phyloP scores from a whole-genome alignment of 345 rosid genomes.

The Eucalyptus lansdowneana region DNA sequence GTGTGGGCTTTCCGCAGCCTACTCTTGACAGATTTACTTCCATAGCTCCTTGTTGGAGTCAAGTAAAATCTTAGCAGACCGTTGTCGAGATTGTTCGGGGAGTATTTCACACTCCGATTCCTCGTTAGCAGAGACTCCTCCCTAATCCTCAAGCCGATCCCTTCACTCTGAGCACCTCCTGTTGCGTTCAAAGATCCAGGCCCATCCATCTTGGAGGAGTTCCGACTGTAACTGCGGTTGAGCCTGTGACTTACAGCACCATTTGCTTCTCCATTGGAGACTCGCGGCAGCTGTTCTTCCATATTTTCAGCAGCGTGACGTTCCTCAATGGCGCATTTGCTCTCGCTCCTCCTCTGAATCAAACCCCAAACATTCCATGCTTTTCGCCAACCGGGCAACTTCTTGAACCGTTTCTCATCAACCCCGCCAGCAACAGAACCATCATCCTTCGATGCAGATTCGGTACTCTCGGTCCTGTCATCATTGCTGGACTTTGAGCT shows the following conservation, averaged over 20 bases:
- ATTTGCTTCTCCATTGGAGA: background rate
- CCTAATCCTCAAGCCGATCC: background rate
- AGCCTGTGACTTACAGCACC: background rate
- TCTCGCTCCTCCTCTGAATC: conserved; percentile 33
- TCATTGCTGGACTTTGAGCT: conserved; percentile 42
- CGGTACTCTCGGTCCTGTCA: conserved; percentile 9
- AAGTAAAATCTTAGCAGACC: conserved; percentile 6
- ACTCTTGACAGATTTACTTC: background rate
- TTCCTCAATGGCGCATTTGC: background rate
- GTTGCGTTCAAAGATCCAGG: background rate
- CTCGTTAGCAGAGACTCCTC: background rate
- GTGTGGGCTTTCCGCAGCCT: background rate
- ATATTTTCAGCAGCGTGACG: background rate
- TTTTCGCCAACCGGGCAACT: conserved; percentile 33
- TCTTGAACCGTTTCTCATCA: conserved; percentile 23
- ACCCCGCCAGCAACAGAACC: conserved; percentile 26
- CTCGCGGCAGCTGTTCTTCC: background rate
- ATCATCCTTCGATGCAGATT: conserved; percentile 33
- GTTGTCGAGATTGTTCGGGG: background rate
- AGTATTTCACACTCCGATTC: background rate
- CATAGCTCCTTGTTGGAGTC: conserved; percentile 2
- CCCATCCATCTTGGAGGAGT: background rate
- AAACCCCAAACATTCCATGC: conserved; percentile 69
- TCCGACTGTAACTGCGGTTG: background rate
- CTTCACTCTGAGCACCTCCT: background rate